phyloP scores from a whole-genome alignment of 208 protist genomes.

The Trypanosoma vivax region DNA sequence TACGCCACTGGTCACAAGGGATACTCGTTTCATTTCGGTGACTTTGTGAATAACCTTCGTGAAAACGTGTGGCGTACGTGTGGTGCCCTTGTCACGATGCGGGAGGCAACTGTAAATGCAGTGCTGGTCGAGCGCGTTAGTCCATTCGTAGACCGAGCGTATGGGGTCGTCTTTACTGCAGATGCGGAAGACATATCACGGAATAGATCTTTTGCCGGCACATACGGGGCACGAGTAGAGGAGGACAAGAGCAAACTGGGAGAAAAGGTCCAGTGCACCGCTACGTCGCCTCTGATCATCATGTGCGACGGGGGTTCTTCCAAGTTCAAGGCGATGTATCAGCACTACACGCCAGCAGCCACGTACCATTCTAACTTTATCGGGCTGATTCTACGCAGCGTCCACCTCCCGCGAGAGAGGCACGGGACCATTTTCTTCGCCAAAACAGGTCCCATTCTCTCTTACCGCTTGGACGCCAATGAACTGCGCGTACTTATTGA shows the following conservation, averaged over 20 bases:
- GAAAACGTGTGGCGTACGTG: constrained; percentile 58
- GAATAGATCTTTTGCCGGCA: constrained; percentile 40
- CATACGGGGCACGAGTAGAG: constrained; percentile 19
- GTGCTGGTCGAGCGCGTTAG: constrained; percentile 46
- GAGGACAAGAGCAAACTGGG: constrained; percentile 11
- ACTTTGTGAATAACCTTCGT: constrained; percentile 89
- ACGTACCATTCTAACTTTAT: constrained; percentile 89
- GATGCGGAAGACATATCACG: constrained; percentile 46
- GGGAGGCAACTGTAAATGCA: constrained; percentile 74
- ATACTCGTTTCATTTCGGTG: constrained; percentile 91
- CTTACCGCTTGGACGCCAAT: constrained; percentile 80
- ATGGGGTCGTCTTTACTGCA: constrained; percentile 74
- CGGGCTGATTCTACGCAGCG: constrained; percentile 69
- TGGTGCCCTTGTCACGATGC: constrained; percentile 68
- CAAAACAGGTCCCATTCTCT: constrained; percentile 87
- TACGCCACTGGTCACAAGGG: constrained; percentile 60
- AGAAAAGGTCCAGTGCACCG: constrained; percentile 34
- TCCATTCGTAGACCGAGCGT: constrained; percentile 56
- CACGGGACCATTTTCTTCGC: constrained; percentile 89
- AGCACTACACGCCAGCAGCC: constrained; percentile 70
- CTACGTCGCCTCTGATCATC: constrained; percentile 80
- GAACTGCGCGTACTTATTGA: constrained; percentile 81
- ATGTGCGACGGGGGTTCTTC: constrained; percentile 92
- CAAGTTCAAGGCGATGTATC: constrained; percentile 84
- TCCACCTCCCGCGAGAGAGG: constrained; percentile 69